These are phyloP conservation scores for Oryza meridionalis DNA, from an alignment of 176 grass and related monocot genomes.

Conservation along the genomic window DNA sequence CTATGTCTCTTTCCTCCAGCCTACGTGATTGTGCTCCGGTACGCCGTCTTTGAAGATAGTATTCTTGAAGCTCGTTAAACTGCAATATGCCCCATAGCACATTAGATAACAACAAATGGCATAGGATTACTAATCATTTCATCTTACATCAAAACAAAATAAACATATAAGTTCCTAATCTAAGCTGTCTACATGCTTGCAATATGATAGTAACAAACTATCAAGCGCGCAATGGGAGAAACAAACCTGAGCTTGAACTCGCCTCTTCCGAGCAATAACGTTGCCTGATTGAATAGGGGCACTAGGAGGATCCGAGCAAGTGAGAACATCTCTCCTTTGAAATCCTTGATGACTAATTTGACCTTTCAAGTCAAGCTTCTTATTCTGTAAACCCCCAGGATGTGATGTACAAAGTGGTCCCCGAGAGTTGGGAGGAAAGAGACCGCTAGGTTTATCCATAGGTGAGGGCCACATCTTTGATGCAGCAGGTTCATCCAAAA, in stretches of 20 bases:
- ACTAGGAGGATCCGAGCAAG: slow-evolving; percentile 54
- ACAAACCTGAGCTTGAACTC: slow-evolving; percentile 86
- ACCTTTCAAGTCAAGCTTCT: slow-evolving; percentile 75
- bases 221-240: neutral
- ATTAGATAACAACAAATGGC: slow-evolving; percentile 39
- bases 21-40: slow-evolving; percentile 55
- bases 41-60: slow-evolving; percentile 88
- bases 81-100: slow-evolving; percentile 43
- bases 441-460: slow-evolving; percentile 68
- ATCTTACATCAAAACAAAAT: slow-evolving; percentile 30
- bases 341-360: slow-evolving; percentile 71
- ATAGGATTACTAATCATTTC: neutral
- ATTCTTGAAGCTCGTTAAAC: slow-evolving; percentile 99
- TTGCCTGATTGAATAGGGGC: slow-evolving; percentile 76
- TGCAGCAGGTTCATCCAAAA: slow-evolving; percentile 79
- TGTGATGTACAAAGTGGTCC: slow-evolving; percentile 56
- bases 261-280: slow-evolving; percentile 84
- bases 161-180: neutral
- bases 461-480: slow-evolving; percentile 64
- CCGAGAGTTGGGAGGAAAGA: slow-evolving; percentile 58
- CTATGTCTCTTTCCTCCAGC: slow-evolving; percentile 71
- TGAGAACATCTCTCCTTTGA: slow-evolving; percentile 85
- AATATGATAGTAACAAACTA: slow-evolving; percentile 2
- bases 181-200: slow-evolving; percentile 12
- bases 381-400: slow-evolving; percentile 70